phyloP scores from a whole-genome alignment of 2,329 filamentous ascomycete species.

The Penicillium crustosum region DNA sequence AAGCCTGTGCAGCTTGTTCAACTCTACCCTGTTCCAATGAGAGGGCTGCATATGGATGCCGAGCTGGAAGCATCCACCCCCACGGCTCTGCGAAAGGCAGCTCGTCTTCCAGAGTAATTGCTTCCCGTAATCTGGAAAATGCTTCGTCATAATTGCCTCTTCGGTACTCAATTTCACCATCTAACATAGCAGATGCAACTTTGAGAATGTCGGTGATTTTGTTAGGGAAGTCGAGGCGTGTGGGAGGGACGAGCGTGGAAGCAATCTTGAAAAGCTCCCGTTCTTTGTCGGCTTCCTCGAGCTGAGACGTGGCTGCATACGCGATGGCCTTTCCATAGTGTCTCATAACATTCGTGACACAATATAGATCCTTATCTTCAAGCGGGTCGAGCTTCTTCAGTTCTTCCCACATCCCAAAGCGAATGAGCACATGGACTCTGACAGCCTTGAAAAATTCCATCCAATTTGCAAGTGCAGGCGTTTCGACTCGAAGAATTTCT shows the following conservation, averaged over 20 bases:
- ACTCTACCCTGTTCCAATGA: constrained; percentile 63
- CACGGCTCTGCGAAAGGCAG: constrained; percentile 71
- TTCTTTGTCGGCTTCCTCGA: constrained; percentile 55
- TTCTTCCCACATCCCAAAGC: constrained; percentile 71
- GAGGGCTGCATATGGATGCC: constrained; percentile 68
- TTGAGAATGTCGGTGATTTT: constrained; percentile 61
- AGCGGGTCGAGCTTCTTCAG: constrained; percentile 60
- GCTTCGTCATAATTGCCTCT: constrained; percentile 57
- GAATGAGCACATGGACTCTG: constrained; percentile 66
- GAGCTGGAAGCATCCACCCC: constrained; percentile 73
- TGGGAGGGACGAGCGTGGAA: constrained; percentile 53
- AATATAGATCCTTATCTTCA: constrained; percentile 61
- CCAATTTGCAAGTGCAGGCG: constrained; percentile 76
- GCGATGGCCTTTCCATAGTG: constrained; percentile 69
- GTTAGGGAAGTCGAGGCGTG: constrained; percentile 68
- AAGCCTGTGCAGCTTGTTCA: constrained; percentile 56
- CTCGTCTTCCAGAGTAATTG: constrained; percentile 60
- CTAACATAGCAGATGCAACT: constrained; percentile 64
- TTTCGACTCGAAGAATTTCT: constrained; percentile 61
- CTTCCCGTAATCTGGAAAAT: constrained; percentile 57
- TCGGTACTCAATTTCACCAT: constrained; percentile 72
- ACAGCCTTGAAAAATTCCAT: constrained; percentile 69
- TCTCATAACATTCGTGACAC: constrained; percentile 65
- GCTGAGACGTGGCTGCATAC: constrained; percentile 55
- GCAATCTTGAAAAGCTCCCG: constrained; percentile 54